Conservation (phyloP, 2,329 filamentous ascomycete genomes). For the Eutypella sp. region DNA sequence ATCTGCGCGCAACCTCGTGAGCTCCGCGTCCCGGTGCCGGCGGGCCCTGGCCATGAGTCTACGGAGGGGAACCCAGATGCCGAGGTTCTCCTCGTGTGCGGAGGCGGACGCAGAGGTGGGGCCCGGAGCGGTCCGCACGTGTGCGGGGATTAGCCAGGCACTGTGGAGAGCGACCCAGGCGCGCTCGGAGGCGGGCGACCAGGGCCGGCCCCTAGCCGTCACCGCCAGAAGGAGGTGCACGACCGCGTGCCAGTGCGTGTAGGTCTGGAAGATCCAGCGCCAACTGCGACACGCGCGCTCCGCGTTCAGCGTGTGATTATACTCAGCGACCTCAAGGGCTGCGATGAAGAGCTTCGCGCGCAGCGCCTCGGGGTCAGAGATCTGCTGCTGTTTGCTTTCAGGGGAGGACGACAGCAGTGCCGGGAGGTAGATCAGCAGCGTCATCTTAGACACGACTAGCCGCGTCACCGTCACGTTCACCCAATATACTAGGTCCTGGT, state of each 20-base stretch:
- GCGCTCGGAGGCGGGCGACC: constrained; percentile 22
- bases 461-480: constrained; percentile 53
- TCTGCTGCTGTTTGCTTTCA: constrained; percentile 21
- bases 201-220: constrained; percentile 22
- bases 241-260: constrained; percentile 48
- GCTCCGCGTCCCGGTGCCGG: constrained; percentile 31
- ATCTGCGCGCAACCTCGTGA: constrained; percentile 28
- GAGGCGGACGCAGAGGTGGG: background rate
- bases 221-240: constrained; percentile 45
- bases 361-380: constrained; percentile 53
- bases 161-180: constrained; percentile 25
- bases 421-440: constrained; percentile 71
- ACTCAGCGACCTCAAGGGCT: constrained; percentile 70
- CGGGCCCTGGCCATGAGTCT: constrained; percentile 34
- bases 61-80: constrained; percentile 37
- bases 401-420: constrained; percentile 56
- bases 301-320: constrained; percentile 59
- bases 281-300: constrained; percentile 46
- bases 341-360: constrained; percentile 67
- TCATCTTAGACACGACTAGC: constrained; percentile 73
- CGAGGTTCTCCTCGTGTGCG: constrained; percentile 16
- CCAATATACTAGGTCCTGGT: constrained; percentile 31
- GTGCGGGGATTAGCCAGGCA: constrained; percentile 22
- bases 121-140: constrained; percentile 8
- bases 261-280: constrained; percentile 46